These are phyloP conservation scores for Ophiostoma tasmaniense DNA, from an alignment of 2,329 filamentous ascomycete genomes.

Conservation along the genomic window DNA sequence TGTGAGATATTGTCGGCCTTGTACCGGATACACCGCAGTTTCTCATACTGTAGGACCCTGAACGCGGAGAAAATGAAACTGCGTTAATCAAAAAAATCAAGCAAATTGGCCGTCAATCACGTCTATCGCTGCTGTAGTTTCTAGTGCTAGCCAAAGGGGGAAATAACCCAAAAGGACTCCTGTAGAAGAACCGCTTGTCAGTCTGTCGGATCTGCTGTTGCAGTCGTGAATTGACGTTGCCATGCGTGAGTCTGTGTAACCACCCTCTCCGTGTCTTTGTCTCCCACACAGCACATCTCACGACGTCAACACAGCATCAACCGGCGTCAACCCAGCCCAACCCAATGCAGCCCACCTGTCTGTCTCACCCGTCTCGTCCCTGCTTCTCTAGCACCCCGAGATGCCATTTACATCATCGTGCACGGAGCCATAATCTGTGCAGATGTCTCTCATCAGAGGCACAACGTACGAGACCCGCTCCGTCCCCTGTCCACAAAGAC, in stretches of 20 bases:
- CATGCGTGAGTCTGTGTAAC: background rate
- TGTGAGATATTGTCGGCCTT: no score
- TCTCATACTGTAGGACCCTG: background rate
- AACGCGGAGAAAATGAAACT: conserved; percentile 3
- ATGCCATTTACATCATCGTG: background rate
- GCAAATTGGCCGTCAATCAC: background rate
- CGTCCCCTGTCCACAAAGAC: background rate
- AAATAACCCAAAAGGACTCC: background rate
- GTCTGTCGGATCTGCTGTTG: no score
- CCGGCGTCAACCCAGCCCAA: background rate
- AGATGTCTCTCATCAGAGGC: background rate
- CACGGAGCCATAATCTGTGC: background rate
- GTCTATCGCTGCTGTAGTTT: background rate
- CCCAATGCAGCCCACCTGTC: background rate
- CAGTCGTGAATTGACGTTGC: background rate
- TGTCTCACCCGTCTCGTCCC: background rate
- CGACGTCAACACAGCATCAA: background rate
- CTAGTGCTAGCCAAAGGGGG: background rate
- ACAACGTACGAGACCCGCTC: background rate
- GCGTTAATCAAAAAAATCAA: background rate
- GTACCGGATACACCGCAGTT: background rate
- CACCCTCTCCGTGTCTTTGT: background rate
- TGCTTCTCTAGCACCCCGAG: background rate
- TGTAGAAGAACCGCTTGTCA: background rate
- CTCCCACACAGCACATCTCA: no score